Percentiles rank a stretch among this genome's conserved stretches.
These are phyloP conservation scores for Sarocladium kiliense DNA, from an alignment of 2,329 filamentous ascomycete genomes.

Conservation along the genomic window DNA sequence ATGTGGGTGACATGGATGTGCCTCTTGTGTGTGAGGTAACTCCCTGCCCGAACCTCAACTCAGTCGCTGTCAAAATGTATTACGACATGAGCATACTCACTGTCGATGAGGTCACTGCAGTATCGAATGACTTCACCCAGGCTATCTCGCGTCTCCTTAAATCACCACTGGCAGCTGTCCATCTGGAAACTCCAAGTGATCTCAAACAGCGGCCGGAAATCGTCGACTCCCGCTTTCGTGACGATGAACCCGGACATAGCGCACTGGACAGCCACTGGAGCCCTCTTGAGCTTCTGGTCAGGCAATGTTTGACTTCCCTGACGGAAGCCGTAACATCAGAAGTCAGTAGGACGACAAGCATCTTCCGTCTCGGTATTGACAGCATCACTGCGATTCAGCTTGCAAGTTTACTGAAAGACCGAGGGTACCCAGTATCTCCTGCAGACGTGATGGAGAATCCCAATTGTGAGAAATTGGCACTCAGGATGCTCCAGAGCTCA, in stretches of 20 bases:
- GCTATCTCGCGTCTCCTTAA: slow-evolving; percentile 20
- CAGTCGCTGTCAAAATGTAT: slow-evolving; percentile 57
- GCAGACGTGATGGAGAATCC: slow-evolving; percentile 68
- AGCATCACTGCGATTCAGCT: slow-evolving; percentile 85
- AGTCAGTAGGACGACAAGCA: slow-evolving; percentile 47
- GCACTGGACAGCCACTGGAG: slow-evolving; percentile 37
- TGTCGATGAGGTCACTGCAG: slow-evolving; percentile 18
- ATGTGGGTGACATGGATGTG: slow-evolving; percentile 63
- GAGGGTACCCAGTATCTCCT: slow-evolving; percentile 55
- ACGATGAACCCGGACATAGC: not conserved
- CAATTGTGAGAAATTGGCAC: slow-evolving; percentile 36
- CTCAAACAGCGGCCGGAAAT: not conserved
- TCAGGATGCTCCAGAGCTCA: not conserved
- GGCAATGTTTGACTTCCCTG: slow-evolving; percentile 52
- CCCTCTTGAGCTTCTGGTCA: slow-evolving; percentile 45
- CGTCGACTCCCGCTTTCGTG: not conserved
- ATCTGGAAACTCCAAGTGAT: not conserved
- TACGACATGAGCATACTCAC: slow-evolving; percentile 43
- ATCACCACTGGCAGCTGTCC: slow-evolving; percentile 21
- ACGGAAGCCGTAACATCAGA: slow-evolving; percentile 31
- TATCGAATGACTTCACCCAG: slow-evolving; percentile 26
- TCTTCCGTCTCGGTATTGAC: slow-evolving; percentile 85
- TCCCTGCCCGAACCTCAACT: slow-evolving; percentile 48
- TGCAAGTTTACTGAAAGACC: slow-evolving; percentile 58
- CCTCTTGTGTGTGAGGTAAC: slow-evolving; percentile 73